Evolutionary conservation across 331 rosid genomes (phyloP), one percentile per base, ranked within the genome.

Genomic region (Prunus yedoensis): DNA sequence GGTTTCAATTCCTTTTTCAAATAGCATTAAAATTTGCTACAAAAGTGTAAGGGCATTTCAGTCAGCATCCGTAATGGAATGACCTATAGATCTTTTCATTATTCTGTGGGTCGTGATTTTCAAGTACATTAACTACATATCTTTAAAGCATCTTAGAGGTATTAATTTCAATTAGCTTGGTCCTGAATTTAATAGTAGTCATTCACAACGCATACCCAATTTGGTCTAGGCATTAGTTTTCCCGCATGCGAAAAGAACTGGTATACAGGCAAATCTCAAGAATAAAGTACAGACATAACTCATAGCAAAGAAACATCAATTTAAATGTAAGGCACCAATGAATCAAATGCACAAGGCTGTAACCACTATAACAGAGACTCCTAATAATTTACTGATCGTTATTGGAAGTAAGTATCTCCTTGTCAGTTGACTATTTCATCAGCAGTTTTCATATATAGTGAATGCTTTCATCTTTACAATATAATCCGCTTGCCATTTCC

Each of bases 321-420:
- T 32, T 17, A 35, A 30, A 17, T 16, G 8, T 46, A 13, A 7
- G 16, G 41, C 73, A 45, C 21, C 71, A 47, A 68, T 23, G 43
- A 47, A 23, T 68, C 73, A 68, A 68, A 68, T 68, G 73, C 73
- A 68, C 72, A 47, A 25, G 72, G n/a, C n/a, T 15, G 4, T 47
- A 68, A 27, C 43, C 35, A 18, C 57, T 21, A 23, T 13, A 47
- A 13, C 0, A 3, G 54, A 47, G 28, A 58, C 10, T 47, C 25
- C 53, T 14, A n/a, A 45, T 14, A 14, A 30, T 66, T 20, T n/a
- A 45, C 54, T 66, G 18, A 66, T 45, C 45, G 5, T 66, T 66
- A 28, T 65, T 0, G 28, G 25, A 20, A 58, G 32, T 23, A 68
- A 49, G 27, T 11, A 49, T 49, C 45, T 28, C n/a, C 61, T 5